A percentile compares a stretch with the other conserved stretches of the same genome.
phyloP scores from a whole-genome alignment of 371 early-diverging fungal genomes.

The Lichtheimia ornata region DNA sequence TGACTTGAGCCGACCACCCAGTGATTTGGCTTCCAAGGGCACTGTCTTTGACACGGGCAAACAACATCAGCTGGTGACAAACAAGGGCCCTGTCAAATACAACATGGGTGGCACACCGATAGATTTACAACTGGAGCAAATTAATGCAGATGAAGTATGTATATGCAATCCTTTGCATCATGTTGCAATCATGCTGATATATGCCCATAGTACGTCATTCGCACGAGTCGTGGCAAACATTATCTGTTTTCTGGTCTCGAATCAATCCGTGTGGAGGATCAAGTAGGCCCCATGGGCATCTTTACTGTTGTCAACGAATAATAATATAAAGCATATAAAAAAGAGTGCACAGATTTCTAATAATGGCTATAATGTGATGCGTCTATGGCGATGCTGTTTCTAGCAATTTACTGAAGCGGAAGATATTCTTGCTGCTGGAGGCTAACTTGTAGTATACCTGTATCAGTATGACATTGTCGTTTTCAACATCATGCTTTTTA shows the following conservation, averaged over 20 bases:
- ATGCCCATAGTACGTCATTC: constrained; percentile 15
- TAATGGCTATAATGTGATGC: too few relatives aligned
- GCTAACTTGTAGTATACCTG: too few relatives aligned
- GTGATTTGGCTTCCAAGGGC: constrained; percentile 13
- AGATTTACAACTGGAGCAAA: constrained; percentile 9
- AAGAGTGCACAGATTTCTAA: too few relatives aligned
- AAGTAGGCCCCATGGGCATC: constrained; percentile 17
- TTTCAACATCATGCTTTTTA: too few relatives aligned
- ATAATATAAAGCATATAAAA: too few relatives aligned
- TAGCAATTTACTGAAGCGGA: too few relatives aligned
- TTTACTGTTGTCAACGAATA: constrained; percentile 12
- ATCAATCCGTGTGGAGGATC: constrained; percentile 1
- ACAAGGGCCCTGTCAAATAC: constrained; percentile 8
- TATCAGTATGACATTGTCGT: too few relatives aligned
- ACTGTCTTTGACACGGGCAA: constrained; percentile 13
- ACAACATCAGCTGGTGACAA: constrained; percentile 1
- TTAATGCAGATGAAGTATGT: constrained; percentile 13
- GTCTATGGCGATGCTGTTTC: too few relatives aligned
- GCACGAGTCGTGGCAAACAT: constrained; percentile 6
- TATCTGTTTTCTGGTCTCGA: constrained; percentile 16
- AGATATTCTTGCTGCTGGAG: too few relatives aligned
- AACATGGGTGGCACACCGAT: constrained; percentile 1
- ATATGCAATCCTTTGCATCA: too few relatives aligned
- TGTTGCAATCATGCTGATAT: not conserved
- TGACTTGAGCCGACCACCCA: constrained; percentile 16